Evolutionary conservation across 306 rosid species (phyloP), one percentile per base, ranked within the genome.

Genomic region (Quillaja saponaria): DNA sequence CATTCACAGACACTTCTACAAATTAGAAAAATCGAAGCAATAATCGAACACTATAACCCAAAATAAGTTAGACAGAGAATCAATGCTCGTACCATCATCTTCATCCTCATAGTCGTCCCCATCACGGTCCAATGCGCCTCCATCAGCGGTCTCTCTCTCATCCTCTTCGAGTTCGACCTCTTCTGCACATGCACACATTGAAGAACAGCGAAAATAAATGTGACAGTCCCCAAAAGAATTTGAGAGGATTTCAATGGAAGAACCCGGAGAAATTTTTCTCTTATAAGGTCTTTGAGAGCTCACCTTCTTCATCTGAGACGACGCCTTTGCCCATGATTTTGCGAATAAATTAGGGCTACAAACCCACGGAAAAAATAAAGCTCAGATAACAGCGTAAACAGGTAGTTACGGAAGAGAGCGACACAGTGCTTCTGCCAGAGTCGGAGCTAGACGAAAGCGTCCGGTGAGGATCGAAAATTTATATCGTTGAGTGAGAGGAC

Each of bases 81-180:
- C 37, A 51, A 63, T 49, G 51, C 10, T 0, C 82, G 14, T 82
- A 91, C 97, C 97, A 3, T 88, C 96, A 16, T 92, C 98, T 42
- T 91, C 95, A 1, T 86, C 90, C 59, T 89, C 95, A n/a, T n/a
- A n/a, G 0, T 87, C 92, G 0, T 82, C 80, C 44, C 35, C 46
- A 17, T 63, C 81, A 9, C 75, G 84, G 31, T 51, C 88, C 18
- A 78, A 53, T 18, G 68, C 81, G 2, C 78, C 88, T 6, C 85
- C 90, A 17, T 79, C 88, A 12, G 38, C 60, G 13, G 77, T 88
- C 46, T 76, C 95, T 63, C 95, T 78, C 16, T 84, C 95, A 2
- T 86, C 91, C 71, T 83, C 90, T 49, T 79, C 94, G 64, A 80
- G 57, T 55, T 82, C 92, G 33, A 86, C 82, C 70, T 92, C 94